These are phyloP conservation scores for Arctium minus DNA, from an alignment of 129 eudicot species.

Conservation along the genomic window DNA sequence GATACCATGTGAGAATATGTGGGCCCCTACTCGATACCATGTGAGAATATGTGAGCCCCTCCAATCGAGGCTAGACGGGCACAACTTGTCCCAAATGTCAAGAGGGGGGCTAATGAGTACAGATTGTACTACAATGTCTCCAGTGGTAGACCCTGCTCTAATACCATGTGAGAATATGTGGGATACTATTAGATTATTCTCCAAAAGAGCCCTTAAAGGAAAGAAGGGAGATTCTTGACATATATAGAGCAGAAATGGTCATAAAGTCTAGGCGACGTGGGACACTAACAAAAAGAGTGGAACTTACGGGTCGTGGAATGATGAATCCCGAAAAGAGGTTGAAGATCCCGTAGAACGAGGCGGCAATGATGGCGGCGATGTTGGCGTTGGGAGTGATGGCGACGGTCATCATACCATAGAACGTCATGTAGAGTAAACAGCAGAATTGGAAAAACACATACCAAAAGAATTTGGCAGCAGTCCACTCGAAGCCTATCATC, in stretches of 20 bases:
- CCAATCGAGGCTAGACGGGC: background rate
- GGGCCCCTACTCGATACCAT: too few species aligned
- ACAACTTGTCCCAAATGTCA: background rate
- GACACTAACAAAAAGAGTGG: background rate
- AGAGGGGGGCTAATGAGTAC: too few species aligned
- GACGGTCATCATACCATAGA: conserved; percentile 51
- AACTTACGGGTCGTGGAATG: conserved; percentile 47
- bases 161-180: background rate
- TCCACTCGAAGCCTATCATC: conserved; percentile 53
- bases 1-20: background rate
- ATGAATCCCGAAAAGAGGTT: conserved; percentile 45
- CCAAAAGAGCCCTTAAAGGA: too few species aligned
- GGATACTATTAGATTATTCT: too few species aligned
- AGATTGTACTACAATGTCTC: too few species aligned
- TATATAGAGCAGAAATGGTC: too few species aligned
- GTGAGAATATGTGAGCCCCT: too few species aligned
- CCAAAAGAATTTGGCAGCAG: conserved; percentile 41
- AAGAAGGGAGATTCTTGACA: too few species aligned
- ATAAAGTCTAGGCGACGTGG: too few species aligned
- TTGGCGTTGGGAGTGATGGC: conserved; percentile 43
- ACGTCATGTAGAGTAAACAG: conserved; percentile 45
- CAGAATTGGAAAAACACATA: conserved; percentile 35
- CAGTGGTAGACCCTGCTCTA: background rate
- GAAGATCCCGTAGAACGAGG: conserved; percentile 33
- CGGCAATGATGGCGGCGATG: conserved; percentile 41